A percentile compares a stretch with the other conserved stretches of the same genome.
phyloP scores from a whole-genome alignment of 1,284 basidiomycete species.

The Ceratobasidium sp. region DNA sequence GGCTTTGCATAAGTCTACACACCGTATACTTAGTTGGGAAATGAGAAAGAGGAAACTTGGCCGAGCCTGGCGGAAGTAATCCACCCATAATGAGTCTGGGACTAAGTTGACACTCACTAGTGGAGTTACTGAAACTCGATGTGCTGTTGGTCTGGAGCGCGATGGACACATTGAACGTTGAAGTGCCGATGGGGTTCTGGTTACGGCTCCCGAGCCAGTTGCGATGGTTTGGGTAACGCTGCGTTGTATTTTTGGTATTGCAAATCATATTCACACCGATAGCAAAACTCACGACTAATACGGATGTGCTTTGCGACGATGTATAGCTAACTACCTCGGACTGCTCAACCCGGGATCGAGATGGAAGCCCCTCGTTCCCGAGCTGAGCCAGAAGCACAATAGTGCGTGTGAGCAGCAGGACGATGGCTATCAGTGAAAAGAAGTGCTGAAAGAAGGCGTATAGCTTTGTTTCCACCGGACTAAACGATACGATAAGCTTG shows the following conservation, averaged over 20 bases:
- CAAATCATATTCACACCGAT: not conserved
- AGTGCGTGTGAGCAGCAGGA: not conserved
- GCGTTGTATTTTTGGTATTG: not conserved
- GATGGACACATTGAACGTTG: not conserved
- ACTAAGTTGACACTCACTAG: too few relatives aligned
- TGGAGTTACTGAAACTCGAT: not conserved
- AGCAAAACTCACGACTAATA: not conserved
- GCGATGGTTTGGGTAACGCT: not conserved
- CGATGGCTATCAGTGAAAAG: not conserved
- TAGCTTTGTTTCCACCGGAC: slow-evolving; percentile 5
- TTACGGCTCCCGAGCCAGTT: not conserved
- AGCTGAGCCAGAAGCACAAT: not conserved
- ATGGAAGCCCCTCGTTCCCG: not conserved
- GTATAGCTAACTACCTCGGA: too few relatives aligned
- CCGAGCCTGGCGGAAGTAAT: too few relatives aligned
- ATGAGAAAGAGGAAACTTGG: not conserved
- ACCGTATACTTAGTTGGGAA: not conserved
- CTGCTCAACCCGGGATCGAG: not conserved
- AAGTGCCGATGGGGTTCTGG: not conserved
- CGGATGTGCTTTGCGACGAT: not conserved
- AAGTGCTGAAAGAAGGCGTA: slow-evolving; percentile 4
- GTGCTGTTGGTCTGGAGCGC: too few relatives aligned
- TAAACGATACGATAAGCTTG: not conserved
- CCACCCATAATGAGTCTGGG: too few relatives aligned
- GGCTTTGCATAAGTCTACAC: not conserved